Evolutionary conservation across 2,329 filamentous ascomycete genomes (phyloP), one percentile per base, ranked within the genome.

Genomic region (Parastagonospora avenae): DNA sequence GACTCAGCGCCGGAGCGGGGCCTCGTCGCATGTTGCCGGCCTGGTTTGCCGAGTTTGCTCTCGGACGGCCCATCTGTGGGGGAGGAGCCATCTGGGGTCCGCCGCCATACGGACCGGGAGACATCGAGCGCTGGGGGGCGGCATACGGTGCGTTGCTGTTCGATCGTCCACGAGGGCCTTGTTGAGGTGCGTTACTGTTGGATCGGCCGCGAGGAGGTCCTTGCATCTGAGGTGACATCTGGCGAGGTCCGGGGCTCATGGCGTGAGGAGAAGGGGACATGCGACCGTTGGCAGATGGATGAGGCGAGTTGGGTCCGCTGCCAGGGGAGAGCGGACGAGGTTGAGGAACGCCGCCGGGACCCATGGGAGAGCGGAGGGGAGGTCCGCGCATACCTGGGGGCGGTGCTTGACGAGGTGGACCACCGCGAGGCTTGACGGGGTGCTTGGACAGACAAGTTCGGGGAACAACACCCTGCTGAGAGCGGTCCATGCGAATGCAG

Each of bases 401-500:
- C 44, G 85, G 74, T 3, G 83, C 82, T 54, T 79, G 78, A 45
- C 80, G 80, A 44, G 78, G 70, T 19, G 67, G 79, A 29, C 78
- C 77, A 46, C 84, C 79, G 39, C 92, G 88, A 40, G 92, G 91
- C 80, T 95, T 97, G 56, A 97, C 89, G 14, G 93, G 91, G 42
- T 92, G 87, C 50, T 91, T 90, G 11, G 94, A 97, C 42, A 99
- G 82, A 77, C 94, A 99, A 32, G 92, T 96, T 62, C 94, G 86
- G 11, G 94, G 94, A 50, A 90, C 91, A 45, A 97, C 94, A 79
- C 94, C 94, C 79, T 97, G 92, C 65, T 90, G 83, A 54, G 91
- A 92, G 58, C 92, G 89, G 74, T 97, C 92, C 65, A 97, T 87
- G 59, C 88, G 89, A 62, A 92, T 89, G 75, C 92, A 97, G 48